Evolutionary conservation across 148 eudicot genomes (phyloP), one percentile per base, ranked within the genome.

Genomic region (Rhododendron simsii): DNA sequence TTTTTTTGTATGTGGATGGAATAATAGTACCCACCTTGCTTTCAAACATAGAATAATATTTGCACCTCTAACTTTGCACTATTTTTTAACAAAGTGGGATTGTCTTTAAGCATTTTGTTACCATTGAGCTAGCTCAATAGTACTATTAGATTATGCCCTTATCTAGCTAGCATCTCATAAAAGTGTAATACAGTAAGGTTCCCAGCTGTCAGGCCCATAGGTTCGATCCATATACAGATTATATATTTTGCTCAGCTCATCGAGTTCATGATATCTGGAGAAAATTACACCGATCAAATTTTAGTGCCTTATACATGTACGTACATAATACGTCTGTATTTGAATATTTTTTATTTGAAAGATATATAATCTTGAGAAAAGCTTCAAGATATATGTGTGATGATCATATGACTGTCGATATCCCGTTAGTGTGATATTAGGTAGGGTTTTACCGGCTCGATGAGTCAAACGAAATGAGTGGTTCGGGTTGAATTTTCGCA

Each of bases 1-100:
- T 30, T 47, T 47, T 57, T 87, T 65, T 26, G 74, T 53, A 28
- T 50, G 86, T 87, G 71, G 89, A 78, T 63, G 69, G 57, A 61
- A 87, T 61, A 50, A 67, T 80, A 80, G 81, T 71, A 57, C 89
- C 86, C 81, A 84, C 87, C 50, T 23, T 65, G 81, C 69, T 78
- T 84, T 71, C 48, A 81, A 30, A 16, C 26, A 80, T 37, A 80
- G 83, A 85, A 78, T 85, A 85, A 79, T 74, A 48, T 41, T 48
- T 9, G 50, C 35, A 74, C 1, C 21, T 45, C 45, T 55, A 79
- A 35, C 61, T 37, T 77, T 44, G 73, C 83, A 79, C 21, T 39
- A 82, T 39, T 37, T 30, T 39, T 79, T 21, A 26, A 71, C 39
- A 1, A 73, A 55, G 86, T 87, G 74, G 67, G 21, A 48, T 3